Conservation (phyloP, 2,329 filamentous ascomycete species). For the Paracamarosporium sp. region DNA sequence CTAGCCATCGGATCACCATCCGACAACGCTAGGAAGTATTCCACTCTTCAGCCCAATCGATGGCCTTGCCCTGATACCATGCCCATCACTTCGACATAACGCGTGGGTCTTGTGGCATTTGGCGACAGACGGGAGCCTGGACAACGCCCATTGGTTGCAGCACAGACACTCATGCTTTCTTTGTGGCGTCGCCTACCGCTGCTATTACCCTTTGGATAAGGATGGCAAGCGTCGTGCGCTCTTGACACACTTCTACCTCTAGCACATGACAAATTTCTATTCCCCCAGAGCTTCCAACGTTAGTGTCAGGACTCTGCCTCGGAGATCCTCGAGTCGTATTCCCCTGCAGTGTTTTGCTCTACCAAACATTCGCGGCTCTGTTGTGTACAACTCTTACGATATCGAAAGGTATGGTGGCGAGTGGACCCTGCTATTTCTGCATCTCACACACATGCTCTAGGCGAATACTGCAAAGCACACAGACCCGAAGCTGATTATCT, state of each 20-base stretch:
- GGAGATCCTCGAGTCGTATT: slow-evolving; percentile 4
- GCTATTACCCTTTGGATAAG: background rate
- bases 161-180: background rate
- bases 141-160: slow-evolving; percentile 15
- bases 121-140: slow-evolving; percentile 19
- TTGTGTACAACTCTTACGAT: slow-evolving; percentile 22
- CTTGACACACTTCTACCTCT: background rate
- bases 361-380: slow-evolving; percentile 22
- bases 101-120: slow-evolving; percentile 27
- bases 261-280: background rate
- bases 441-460: slow-evolving; percentile 31
- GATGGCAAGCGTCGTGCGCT: background rate
- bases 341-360: slow-evolving; percentile 16
- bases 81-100: slow-evolving; percentile 17
- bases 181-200: slow-evolving; percentile 4
- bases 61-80: slow-evolving; percentile 24
- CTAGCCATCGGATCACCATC: slow-evolving; percentile 38
- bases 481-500: slow-evolving; percentile 33
- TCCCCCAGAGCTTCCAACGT: background rate
- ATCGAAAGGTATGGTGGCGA: slow-evolving; percentile 38
- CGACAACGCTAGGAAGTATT: slow-evolving; percentile 30
- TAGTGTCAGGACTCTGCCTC: slow-evolving; percentile 8
- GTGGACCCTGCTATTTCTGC: slow-evolving; percentile 24
- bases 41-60: slow-evolving; percentile 23
- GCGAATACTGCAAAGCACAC: slow-evolving; percentile 23